A percentile compares a stretch with the other conserved stretches of the same genome.
Evolutionary conservation across 2,329 filamentous ascomycete species (phyloP).

Genomic region (Calonectria ilicicola): DNA sequence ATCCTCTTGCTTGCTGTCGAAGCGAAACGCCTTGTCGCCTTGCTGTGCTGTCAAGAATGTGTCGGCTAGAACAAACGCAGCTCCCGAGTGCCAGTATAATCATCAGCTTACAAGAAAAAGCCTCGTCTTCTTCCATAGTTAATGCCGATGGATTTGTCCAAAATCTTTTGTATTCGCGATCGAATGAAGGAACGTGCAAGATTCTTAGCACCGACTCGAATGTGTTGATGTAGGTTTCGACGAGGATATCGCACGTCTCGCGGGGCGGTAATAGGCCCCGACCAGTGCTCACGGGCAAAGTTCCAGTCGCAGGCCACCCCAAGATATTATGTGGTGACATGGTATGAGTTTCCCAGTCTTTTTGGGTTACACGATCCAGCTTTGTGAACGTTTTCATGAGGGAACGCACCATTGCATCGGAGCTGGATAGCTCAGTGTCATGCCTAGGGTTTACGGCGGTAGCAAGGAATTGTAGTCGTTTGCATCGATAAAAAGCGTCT

Average conservation of each 20-base stretch:
- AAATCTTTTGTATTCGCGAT: conserved; percentile 58
- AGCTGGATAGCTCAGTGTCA: neutral
- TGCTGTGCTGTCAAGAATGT: conserved; percentile 6
- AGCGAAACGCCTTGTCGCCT: conserved; percentile 37
- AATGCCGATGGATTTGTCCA: conserved; percentile 45
- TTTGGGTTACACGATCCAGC: conserved; percentile 7
- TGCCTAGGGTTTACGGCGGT: neutral
- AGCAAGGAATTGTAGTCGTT: conserved; percentile 7
- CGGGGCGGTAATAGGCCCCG: conserved; percentile 23
- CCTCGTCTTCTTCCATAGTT: conserved; percentile 52
- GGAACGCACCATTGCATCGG: neutral
- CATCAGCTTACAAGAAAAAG: conserved; percentile 57
- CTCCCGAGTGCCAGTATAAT: conserved; percentile 66
- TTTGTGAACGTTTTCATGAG: conserved; percentile 14
- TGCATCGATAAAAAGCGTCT: conserved; percentile 12
- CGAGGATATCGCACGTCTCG: conserved; percentile 54
- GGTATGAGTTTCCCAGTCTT: neutral
- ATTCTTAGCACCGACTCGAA: conserved; percentile 65
- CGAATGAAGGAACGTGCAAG: conserved; percentile 64
- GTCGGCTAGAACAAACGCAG: conserved; percentile 10
- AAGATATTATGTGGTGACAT: conserved; percentile 9
- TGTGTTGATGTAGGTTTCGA: conserved; percentile 61
- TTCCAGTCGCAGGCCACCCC: neutral
- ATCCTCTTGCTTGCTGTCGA: conserved; percentile 30
- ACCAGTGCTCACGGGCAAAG: neutral